These are phyloP conservation scores for Penicillium verhagenii DNA, from an alignment of 495 filamentous ascomycete genomes.

Conservation along the genomic window DNA sequence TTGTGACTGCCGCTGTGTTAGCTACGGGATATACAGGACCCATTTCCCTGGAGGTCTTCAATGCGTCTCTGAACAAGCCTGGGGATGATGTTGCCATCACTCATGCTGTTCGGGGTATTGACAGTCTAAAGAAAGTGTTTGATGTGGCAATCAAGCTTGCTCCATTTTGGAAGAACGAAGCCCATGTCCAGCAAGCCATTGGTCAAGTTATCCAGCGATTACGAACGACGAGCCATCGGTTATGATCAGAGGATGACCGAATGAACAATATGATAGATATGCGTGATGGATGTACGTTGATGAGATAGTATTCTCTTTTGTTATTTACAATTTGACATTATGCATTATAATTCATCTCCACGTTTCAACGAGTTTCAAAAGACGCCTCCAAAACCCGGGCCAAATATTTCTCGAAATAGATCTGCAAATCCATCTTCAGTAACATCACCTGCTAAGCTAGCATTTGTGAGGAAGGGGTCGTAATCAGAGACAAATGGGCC, in stretches of 20 bases:
- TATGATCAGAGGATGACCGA: background rate
- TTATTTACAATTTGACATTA: background rate
- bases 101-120: constrained; percentile 29
- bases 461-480: constrained; percentile 19
- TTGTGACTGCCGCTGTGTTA: constrained; percentile 60
- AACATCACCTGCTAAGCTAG: constrained; percentile 7
- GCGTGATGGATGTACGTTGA: background rate
- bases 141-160: constrained; percentile 13
- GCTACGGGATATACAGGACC: constrained; percentile 61
- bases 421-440: constrained; percentile 23
- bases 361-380: constrained; percentile 7
- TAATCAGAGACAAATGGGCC: constrained; percentile 7
- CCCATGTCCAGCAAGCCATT: constrained; percentile 1
- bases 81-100: constrained; percentile 11
- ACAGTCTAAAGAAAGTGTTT: constrained; percentile 14
- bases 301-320: background rate
- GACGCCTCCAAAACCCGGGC: constrained; percentile 18
- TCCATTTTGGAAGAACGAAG: constrained; percentile 25
- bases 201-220: constrained; percentile 3
- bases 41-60: constrained; percentile 66
- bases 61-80: constrained; percentile 24
- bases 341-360: background rate
- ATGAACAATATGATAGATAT: no score
- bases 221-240: background rate
- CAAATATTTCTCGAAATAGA: constrained; percentile 26